Percentiles rank a stretch among this genome's conserved stretches.
These are phyloP conservation scores for Pleodorina starrii DNA, from an alignment of 139 green algal genomes.

Conservation along the genomic window DNA sequence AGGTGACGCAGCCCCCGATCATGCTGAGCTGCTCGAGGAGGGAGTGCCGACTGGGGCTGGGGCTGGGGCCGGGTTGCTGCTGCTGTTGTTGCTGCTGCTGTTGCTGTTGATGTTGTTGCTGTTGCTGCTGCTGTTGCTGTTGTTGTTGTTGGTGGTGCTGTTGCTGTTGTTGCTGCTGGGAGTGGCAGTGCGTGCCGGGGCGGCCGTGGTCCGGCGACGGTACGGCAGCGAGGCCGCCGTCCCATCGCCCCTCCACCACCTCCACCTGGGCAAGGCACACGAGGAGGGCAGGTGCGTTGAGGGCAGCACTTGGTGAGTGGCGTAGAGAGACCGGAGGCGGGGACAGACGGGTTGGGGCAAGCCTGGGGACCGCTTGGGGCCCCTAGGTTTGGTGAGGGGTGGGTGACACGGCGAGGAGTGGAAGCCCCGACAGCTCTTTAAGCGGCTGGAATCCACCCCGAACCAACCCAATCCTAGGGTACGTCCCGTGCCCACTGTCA, in stretches of 20 bases:
- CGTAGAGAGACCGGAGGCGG: too few species aligned
- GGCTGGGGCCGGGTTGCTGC: not conserved
- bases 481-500: too few species aligned
- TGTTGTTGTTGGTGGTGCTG: constrained; percentile 14
- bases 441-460: too few species aligned
- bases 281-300: not conserved
- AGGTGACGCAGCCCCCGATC: not conserved
- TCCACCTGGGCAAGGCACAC: not conserved
- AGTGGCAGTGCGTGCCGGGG: not conserved
- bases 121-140: not conserved
- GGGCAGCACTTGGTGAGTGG: too few species aligned
- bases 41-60: not conserved
- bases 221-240: not conserved
- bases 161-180: not conserved
- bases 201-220: not conserved
- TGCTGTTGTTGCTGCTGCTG: too few species aligned
- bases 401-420: too few species aligned
- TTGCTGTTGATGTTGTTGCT: not conserved
- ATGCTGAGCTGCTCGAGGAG: not conserved
- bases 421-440: too few species aligned
- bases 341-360: too few species aligned
- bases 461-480: too few species aligned
- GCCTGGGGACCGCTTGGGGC: too few species aligned
- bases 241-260: not conserved
- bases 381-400: too few species aligned